phyloP scores from a whole-genome alignment of 768 basidiomycete genomes.

The Galerina marginata region DNA sequence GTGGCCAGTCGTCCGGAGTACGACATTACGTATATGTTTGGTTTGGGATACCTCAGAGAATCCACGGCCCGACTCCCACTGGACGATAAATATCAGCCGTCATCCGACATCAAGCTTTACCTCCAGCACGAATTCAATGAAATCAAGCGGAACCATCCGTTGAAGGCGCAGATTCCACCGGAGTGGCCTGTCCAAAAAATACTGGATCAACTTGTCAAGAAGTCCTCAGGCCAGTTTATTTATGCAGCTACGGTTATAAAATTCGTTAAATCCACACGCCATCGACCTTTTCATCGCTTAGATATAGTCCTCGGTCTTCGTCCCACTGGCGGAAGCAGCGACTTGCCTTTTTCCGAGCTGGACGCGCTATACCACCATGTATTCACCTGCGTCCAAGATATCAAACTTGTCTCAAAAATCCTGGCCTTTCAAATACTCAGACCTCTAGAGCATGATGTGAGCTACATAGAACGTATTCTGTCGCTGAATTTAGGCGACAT shows the following conservation, averaged over 20 bases:
- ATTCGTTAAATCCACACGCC: not conserved
- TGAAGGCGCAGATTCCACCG: not conserved
- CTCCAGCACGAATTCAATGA: not conserved
- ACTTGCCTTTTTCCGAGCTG: slow-evolving; percentile 9
- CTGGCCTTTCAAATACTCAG: slow-evolving; percentile 1
- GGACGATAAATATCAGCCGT: slow-evolving; percentile 7
- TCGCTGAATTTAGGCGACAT: not conserved
- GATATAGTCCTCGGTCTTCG: slow-evolving; percentile 9
- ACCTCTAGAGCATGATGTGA: not conserved
- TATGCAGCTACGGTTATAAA: not conserved
- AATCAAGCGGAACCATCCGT: not conserved
- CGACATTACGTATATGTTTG: not conserved
- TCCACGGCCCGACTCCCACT: not conserved
- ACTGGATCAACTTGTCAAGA: not conserved
- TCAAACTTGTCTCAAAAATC: not conserved
- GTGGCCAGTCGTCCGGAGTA: slow-evolving; percentile 13
- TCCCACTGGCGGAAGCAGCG: not conserved
- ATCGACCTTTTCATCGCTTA: slow-evolving; percentile 4
- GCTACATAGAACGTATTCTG: not conserved
- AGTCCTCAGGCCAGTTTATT: slow-evolving; percentile 13
- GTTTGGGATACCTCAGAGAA: not conserved
- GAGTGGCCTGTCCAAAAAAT: not conserved
- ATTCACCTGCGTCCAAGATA: not conserved
- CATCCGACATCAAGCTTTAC: slow-evolving; percentile 2
- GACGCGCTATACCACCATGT: slow-evolving; percentile 15